Evolutionary conservation across 768 basidiomycete species (phyloP), one percentile per base, ranked within the genome.

Genomic region (Tubosaeta sp.): DNA sequence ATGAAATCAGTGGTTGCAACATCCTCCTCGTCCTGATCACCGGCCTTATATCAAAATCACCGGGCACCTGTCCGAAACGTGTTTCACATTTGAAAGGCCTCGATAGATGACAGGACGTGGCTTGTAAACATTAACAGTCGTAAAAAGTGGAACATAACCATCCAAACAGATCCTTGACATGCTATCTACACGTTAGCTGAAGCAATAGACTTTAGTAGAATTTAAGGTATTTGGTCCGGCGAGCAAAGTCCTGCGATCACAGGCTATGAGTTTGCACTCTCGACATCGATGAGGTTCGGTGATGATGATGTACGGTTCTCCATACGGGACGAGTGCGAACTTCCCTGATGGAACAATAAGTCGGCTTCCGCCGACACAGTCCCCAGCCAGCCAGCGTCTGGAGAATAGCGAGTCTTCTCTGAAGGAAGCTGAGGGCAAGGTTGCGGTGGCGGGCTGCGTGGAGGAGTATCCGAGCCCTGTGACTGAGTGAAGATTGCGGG

Each of bases 401-500:
- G 66, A 17, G 65, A 65, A 54, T 71, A 64, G 13, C 71, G 70
- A 35, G 64, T 62, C 62, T 84, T 84, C 58, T 84, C 83, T 13
- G 75, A 71, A 5, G 76, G 69, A 26, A 59, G 42, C 16, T 57
- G 59, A 41, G 50, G 59, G 31, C 26, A 51, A 43, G 65, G 57
- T 41, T 58, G 69, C 1, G 69, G 67, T 7, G 67, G 67, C 1
- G 71, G 69, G 19, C 65, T 70, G 17, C 67, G 67, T 48, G 60
- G 60, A 49, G 58, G 44, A 26, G 67, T 49, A 51, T 73, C 71
- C 27, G 65, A 51, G 44, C 56, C 60, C 41, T 66, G 68, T 13
- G 71, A 65, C 10, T 81, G 74, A 4, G 86, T 76, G 65, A 91
- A 86, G 59, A 89, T 84, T 32, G 88, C 86, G 19, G 90, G 90